Evolutionary conservation across 305 asterid genomes (phyloP).

Genomic region (Andrographis paniculata): DNA sequence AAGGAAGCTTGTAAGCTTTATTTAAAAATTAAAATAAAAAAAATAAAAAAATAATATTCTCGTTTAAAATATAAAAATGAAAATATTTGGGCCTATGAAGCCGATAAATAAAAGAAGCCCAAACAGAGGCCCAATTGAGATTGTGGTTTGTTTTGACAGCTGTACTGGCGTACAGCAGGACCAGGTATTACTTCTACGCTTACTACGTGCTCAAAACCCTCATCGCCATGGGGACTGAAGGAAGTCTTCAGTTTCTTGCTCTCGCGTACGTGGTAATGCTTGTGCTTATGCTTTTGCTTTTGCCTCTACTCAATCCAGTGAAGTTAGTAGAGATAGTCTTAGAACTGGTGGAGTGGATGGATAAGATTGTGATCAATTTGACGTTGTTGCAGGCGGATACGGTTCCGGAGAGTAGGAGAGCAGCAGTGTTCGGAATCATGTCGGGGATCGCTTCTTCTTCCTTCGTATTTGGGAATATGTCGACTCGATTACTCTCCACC

Average conservation of each 20-base stretch:
- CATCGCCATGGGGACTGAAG: constrained; percentile 67
- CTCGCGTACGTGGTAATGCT: constrained; percentile 79
- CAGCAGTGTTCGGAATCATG: constrained; percentile 62
- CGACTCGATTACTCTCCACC: constrained; percentile 67
- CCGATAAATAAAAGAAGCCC: not conserved
- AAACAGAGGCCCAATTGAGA: not conserved
- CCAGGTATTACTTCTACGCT: constrained; percentile 50
- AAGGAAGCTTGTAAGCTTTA: too few species aligned
- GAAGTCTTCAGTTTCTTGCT: constrained; percentile 79
- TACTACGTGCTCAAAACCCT: constrained; percentile 61
- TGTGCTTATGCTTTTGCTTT: too few species aligned
- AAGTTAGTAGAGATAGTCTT: not conserved
- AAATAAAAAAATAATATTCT: too few species aligned
- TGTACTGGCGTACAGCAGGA: constrained; percentile 66
- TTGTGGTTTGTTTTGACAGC: constrained; percentile 29
- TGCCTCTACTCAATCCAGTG: not conserved
- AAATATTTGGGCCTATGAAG: too few species aligned
- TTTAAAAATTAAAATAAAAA: too few species aligned
- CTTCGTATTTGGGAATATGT: constrained; percentile 67
- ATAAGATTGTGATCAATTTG: not conserved
- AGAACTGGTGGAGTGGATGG: not conserved
- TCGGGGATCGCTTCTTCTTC: constrained; percentile 75
- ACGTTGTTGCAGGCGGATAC: constrained; percentile 63
- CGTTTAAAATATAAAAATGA: too few species aligned
- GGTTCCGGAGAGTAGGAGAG: constrained; percentile 62